These are phyloP conservation scores for Tylopilus vinaceipallidus DNA, from an alignment of 768 basidiomycete genomes.

Conservation along the genomic window DNA sequence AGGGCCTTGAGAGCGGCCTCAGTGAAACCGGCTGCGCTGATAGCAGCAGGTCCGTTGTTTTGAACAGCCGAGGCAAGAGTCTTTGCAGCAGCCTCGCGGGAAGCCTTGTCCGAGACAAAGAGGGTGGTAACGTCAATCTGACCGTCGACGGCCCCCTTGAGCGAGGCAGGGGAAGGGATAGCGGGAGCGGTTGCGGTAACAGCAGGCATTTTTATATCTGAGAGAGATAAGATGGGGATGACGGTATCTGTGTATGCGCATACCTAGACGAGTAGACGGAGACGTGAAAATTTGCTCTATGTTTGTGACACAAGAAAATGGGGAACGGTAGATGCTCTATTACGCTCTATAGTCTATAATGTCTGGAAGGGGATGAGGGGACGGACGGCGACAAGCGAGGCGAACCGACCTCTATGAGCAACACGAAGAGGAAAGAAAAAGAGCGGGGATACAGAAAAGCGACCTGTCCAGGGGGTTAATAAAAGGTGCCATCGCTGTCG, in stretches of 20 bases:
- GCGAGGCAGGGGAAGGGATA: constrained; percentile 60
- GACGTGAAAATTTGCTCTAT: constrained; percentile 35
- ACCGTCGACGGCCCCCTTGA: constrained; percentile 68
- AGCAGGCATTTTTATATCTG: constrained; percentile 78
- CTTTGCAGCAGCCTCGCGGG: constrained; percentile 69
- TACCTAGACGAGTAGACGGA: constrained; percentile 42
- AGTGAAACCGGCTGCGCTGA: constrained; percentile 65
- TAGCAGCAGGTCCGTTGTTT: constrained; percentile 81
- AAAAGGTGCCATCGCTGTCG: constrained; percentile 19
- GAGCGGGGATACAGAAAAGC: constrained; percentile 30
- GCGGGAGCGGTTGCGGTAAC: constrained; percentile 62
- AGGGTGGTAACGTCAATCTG: constrained; percentile 73
- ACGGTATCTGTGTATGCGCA: constrained; percentile 9
- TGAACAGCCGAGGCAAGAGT: constrained; percentile 70
- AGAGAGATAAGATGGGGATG: not conserved
- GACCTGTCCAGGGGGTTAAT: constrained; percentile 9
- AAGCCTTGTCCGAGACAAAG: constrained; percentile 82
- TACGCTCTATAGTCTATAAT: constrained; percentile 40
- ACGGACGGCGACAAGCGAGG: not conserved
- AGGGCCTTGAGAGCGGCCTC: constrained; percentile 82
- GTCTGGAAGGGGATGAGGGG: constrained; percentile 30
- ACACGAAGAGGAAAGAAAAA: constrained; percentile 26
- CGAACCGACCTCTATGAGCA: constrained; percentile 34
- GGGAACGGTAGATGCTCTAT: constrained; percentile 68
- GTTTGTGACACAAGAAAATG: constrained; percentile 42